phyloP scores from a whole-genome alignment of 83 land plant species.

The Diphasiastrum complanatum region DNA sequence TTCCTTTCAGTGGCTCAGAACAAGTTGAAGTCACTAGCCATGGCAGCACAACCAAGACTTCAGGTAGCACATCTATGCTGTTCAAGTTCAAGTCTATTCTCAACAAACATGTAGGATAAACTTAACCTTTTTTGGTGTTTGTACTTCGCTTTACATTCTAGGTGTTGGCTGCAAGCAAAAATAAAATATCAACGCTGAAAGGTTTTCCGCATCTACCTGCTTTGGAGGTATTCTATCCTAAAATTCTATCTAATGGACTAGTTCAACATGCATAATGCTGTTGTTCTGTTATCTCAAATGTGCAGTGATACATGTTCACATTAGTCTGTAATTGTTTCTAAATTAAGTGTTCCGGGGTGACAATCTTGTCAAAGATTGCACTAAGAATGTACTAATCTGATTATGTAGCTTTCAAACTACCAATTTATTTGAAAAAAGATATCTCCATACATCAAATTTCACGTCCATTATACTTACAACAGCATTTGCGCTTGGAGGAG shows the following conservation, averaged over 20 bases:
- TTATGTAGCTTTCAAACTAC: too few species aligned
- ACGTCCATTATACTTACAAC: neutral
- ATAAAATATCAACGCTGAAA: conserved; percentile 80
- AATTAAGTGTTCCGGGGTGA: too few species aligned
- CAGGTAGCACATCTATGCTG: conserved; percentile 41
- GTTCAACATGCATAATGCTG: conserved; percentile 7
- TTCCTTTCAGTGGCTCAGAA: conserved; percentile 34
- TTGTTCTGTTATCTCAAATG: neutral
- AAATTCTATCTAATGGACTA: neutral
- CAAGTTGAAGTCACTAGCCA: conserved; percentile 77
- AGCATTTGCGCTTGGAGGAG: conserved; percentile 92
- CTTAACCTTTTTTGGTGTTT: neutral
- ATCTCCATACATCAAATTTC: too few species aligned
- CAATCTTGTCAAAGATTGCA: too few species aligned
- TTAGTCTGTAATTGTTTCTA: too few species aligned
- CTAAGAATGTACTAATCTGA: too few species aligned
- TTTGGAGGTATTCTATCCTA: conserved; percentile 60
- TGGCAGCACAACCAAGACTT: conserved; percentile 92
- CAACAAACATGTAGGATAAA: neutral
- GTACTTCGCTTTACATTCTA: conserved; percentile 17
- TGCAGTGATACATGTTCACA: too few species aligned
- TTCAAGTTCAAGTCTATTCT: neutral
- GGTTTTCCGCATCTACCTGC: conserved; percentile 87
- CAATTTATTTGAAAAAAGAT: too few species aligned
- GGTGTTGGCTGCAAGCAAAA: conserved; percentile 98